Evolutionary conservation across 305 asterid species (phyloP).

Genomic region (Fraxinus xanthoxyloides): DNA sequence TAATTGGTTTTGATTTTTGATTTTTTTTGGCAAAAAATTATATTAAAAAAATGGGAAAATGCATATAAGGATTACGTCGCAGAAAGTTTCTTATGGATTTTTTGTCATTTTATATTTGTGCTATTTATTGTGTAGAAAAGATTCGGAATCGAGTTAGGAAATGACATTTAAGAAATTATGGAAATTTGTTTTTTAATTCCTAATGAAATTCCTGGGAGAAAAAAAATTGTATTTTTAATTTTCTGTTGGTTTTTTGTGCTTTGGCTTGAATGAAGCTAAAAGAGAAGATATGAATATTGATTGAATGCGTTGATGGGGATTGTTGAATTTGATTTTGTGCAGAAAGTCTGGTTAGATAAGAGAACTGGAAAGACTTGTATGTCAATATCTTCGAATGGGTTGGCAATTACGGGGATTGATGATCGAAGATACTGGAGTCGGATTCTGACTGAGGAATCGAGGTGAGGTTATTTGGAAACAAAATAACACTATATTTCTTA

Average conservation of each 20-base stretch:
- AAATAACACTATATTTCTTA: too few species aligned
- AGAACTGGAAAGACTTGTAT: slow-evolving; percentile 64
- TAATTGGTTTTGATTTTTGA: background rate
- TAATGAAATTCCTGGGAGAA: background rate
- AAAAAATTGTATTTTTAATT: background rate
- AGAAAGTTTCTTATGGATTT: background rate
- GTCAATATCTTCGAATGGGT: slow-evolving; percentile 64
- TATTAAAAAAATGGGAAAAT: background rate
- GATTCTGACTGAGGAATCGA: slow-evolving; percentile 76
- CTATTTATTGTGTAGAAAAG: background rate
- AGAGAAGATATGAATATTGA: background rate
- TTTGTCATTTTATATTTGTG: background rate
- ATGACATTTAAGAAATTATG: background rate
- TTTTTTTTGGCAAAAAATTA: background rate
- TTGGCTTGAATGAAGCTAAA: background rate
- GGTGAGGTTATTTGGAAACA: too few species aligned
- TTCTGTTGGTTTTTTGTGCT: background rate
- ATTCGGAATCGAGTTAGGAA: background rate
- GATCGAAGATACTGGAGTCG: slow-evolving; percentile 94
- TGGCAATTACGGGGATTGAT: slow-evolving; percentile 81
- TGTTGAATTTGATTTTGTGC: slow-evolving; percentile 33
- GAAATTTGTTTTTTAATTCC: background rate
- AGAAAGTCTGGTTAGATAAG: slow-evolving; percentile 92
- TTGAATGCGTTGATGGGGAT: background rate
- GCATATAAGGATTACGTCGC: background rate